Evolutionary conservation across 1,139 yeast species (phyloP).

Genomic region (Lodderomyces margitis): DNA sequence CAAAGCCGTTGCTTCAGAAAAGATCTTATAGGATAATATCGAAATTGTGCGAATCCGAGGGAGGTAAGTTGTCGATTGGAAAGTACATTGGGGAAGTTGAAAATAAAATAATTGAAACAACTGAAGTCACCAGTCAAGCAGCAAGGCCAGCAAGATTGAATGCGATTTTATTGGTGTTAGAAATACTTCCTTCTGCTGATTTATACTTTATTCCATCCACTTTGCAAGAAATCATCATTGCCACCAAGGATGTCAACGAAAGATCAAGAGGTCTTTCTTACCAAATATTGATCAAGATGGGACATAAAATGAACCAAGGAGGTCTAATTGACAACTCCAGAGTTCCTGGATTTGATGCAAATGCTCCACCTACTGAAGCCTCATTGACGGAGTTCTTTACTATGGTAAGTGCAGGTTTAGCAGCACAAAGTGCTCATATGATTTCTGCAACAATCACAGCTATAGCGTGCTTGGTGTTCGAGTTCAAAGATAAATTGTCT

Average conservation of each 20-base stretch:
- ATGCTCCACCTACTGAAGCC: slow-evolving; percentile 63
- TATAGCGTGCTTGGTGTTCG: slow-evolving; percentile 80
- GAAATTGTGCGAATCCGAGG: slow-evolving; percentile 64
- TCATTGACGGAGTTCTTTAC: slow-evolving; percentile 80
- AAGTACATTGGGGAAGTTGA: slow-evolving; percentile 59
- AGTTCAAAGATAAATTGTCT: slow-evolving; percentile 67
- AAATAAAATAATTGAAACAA: slow-evolving; percentile 54
- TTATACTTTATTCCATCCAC: slow-evolving; percentile 77
- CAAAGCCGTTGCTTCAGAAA: slow-evolving; percentile 76
- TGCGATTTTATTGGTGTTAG: slow-evolving; percentile 61
- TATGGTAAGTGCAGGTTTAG: slow-evolving; percentile 94
- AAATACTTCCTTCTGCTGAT: slow-evolving; percentile 58
- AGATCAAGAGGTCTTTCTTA: slow-evolving; percentile 85
- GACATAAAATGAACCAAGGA: slow-evolving; percentile 70
- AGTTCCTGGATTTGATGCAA: slow-evolving; percentile 67
- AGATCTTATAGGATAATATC: slow-evolving; percentile 82
- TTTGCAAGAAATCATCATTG: slow-evolving; percentile 82
- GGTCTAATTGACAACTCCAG: slow-evolving; percentile 64
- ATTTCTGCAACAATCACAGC: slow-evolving; percentile 94
- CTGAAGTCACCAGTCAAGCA: slow-evolving; percentile 62
- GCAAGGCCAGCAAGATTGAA: slow-evolving; percentile 80
- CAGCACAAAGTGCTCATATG: slow-evolving; percentile 93
- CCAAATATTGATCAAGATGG: slow-evolving; percentile 76
- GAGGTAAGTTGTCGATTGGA: slow-evolving; percentile 54
- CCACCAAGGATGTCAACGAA: slow-evolving; percentile 93